Percentiles rank a stretch among this genome's conserved stretches.
Conservation (phyloP, 352 stramenopile species). For the Pythium rhizo-oryzae region DNA sequence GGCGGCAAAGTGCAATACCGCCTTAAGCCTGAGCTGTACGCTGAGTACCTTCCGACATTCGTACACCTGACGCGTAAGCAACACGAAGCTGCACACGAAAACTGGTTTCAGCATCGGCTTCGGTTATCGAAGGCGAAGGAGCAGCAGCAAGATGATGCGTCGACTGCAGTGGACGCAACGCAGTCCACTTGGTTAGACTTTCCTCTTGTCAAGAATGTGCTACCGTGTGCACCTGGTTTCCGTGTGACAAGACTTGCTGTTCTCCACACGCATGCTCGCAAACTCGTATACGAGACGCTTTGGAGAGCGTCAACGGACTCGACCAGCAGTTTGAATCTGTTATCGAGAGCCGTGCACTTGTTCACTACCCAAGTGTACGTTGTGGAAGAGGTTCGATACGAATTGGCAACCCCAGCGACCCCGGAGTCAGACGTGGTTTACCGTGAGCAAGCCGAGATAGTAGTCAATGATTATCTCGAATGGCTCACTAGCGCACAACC, state of each 20-base stretch:
- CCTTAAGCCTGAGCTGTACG: conserved; percentile 78
- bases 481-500: conserved; percentile 60
- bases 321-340: conserved; percentile 61
- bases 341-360: conserved; percentile 74
- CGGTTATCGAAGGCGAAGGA: conserved; percentile 69
- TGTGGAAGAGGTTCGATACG: conserved; percentile 73
- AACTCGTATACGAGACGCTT: conserved; percentile 72
- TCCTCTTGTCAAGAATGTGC: conserved; percentile 81
- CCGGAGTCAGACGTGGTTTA: conserved; percentile 50
- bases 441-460: conserved; percentile 39
- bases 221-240: conserved; percentile 69
- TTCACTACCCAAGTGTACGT: conserved; percentile 87
- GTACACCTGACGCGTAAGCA: conserved; percentile 88
- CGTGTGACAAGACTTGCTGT: conserved; percentile 57
- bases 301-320: conserved; percentile 62
- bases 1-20: conserved; percentile 75
- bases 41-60: conserved; percentile 86
- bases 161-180: conserved; percentile 51
- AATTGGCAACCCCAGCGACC: conserved; percentile 47
- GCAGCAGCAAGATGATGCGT: conserved; percentile 53
- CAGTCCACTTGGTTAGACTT: conserved; percentile 82
- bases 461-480: conserved; percentile 58
- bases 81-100: conserved; percentile 86
- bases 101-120: conserved; percentile 83
- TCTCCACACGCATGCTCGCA: conserved; percentile 58